Conservation (phyloP, 306 rosid genomes). For the Comarum palustre region DNA sequence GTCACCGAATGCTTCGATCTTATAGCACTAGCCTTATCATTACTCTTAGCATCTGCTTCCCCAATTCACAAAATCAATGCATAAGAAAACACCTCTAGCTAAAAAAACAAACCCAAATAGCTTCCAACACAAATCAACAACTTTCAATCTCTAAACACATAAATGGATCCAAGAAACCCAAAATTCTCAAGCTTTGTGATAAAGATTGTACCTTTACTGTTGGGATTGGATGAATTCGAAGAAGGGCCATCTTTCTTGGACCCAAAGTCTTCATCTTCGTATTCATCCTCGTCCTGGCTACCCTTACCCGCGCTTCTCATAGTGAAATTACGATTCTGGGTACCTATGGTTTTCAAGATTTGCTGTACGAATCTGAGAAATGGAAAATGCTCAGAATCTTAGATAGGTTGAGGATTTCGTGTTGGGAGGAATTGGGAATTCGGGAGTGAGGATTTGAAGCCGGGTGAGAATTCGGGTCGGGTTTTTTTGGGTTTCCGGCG, state of each 20-base stretch:
- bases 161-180: conserved; percentile 47
- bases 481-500: neutral
- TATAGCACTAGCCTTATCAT: conserved; percentile 73
- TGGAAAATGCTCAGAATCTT: conserved; percentile 17
- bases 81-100: neutral
- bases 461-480: neutral
- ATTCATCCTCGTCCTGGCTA: conserved; percentile 79
- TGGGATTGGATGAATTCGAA: conserved; percentile 47
- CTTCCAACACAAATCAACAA: neutral
- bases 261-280: conserved; percentile 74
- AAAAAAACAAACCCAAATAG: neutral
- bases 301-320: conserved; percentile 81
- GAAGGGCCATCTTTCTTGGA: conserved; percentile 71
- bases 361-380: conserved; percentile 14
- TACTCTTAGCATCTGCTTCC: conserved; percentile 66
- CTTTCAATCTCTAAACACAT: neutral
- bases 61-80: conserved; percentile 13
- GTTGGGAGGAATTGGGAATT: neutral
- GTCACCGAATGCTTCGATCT: conserved; percentile 96
- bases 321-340: conserved; percentile 6
- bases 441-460: neutral
- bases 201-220: conserved; percentile 56
- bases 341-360: conserved; percentile 15
- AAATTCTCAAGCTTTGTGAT: neutral
- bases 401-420: neutral